Conservation (phyloP, 176 grass and related monocot species). For the Typha latifolia region DNA sequence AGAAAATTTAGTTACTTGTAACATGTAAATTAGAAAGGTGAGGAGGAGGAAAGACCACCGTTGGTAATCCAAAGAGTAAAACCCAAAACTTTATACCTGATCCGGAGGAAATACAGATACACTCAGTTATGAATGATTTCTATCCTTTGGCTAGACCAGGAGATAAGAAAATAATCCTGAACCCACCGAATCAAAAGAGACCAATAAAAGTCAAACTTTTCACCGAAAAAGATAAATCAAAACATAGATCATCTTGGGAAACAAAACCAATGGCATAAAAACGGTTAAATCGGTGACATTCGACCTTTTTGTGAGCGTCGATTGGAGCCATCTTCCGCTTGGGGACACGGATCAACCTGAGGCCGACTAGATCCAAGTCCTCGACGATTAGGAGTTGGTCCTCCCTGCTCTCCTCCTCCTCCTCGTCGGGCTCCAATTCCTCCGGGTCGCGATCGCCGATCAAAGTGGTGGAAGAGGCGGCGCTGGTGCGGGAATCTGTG, state of each 20-base stretch:
- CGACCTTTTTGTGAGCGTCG: slow-evolving; percentile 16
- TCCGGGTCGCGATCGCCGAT: not conserved
- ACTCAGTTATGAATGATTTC: not conserved
- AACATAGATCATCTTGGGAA: not conserved
- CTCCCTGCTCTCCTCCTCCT: not conserved
- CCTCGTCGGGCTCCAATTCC: slow-evolving; percentile 10
- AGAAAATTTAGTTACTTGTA: no score
- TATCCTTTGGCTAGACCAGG: not conserved
- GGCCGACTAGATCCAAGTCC: slow-evolving; percentile 44
- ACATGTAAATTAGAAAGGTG: no score
- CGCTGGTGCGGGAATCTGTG: not conserved
- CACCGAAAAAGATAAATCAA: not conserved
- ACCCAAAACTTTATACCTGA: not conserved
- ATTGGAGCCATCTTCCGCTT: slow-evolving; percentile 16
- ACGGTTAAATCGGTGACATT: not conserved
- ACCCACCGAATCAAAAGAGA: not conserved
- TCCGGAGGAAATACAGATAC: not conserved
- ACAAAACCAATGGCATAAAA: not conserved
- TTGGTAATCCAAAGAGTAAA: no score
- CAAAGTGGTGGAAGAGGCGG: not conserved
- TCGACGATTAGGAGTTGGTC: slow-evolving; percentile 17
- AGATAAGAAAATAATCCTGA: not conserved
- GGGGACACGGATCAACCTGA: slow-evolving; percentile 16
- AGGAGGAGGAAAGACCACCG: not conserved
- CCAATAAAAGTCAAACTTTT: not conserved